Conservation (phyloP, 2,329 filamentous ascomycete species). For the Exophiala xenobiotica region DNA sequence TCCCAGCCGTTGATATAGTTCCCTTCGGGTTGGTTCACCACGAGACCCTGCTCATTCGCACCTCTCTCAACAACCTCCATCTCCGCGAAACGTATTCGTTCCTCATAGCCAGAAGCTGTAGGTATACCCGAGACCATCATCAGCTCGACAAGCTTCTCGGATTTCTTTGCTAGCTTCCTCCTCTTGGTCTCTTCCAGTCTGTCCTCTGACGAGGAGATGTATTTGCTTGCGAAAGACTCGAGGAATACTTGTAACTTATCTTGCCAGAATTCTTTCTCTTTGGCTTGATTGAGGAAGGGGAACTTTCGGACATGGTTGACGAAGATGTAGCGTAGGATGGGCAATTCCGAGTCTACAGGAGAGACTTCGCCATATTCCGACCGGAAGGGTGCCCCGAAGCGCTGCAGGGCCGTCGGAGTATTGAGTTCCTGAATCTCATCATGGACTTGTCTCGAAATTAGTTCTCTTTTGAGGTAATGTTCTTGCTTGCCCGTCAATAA, state of each 20-base stretch:
- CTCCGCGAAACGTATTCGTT: slow-evolving; percentile 93
- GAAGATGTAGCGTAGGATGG: slow-evolving; percentile 93
- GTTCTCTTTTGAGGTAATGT: slow-evolving; percentile 96
- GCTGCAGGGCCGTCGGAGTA: slow-evolving; percentile 87
- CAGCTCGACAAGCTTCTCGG: slow-evolving; percentile 90
- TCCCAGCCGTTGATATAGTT: slow-evolving; percentile 96
- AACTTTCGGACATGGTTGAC: slow-evolving; percentile 98
- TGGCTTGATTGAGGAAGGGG: slow-evolving; percentile 92
- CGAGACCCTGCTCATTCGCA: slow-evolving; percentile 84
- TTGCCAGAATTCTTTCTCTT: slow-evolving; percentile 99
- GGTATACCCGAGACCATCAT: slow-evolving; percentile 99
- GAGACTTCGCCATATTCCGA: slow-evolving; percentile 91
- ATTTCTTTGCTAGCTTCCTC: slow-evolving; percentile 86
- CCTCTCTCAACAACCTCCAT: slow-evolving; percentile 94
- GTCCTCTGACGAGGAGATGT: slow-evolving; percentile 96
- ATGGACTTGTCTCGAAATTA: slow-evolving; percentile 84
- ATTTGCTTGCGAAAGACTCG: slow-evolving; percentile 94
- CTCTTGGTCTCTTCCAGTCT: slow-evolving; percentile 94
- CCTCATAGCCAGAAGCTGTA: slow-evolving; percentile 94
- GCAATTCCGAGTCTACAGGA: slow-evolving; percentile 88
- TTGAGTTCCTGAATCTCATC: slow-evolving; percentile 91
- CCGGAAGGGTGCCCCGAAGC: slow-evolving; percentile 93
- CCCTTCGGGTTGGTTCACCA: slow-evolving; percentile 84
- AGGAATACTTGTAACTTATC: slow-evolving; percentile 95
- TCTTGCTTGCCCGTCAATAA: slow-evolving; percentile 93